Conservation (phyloP, 176 grass and related monocot genomes). For the Olyra latifolia region DNA sequence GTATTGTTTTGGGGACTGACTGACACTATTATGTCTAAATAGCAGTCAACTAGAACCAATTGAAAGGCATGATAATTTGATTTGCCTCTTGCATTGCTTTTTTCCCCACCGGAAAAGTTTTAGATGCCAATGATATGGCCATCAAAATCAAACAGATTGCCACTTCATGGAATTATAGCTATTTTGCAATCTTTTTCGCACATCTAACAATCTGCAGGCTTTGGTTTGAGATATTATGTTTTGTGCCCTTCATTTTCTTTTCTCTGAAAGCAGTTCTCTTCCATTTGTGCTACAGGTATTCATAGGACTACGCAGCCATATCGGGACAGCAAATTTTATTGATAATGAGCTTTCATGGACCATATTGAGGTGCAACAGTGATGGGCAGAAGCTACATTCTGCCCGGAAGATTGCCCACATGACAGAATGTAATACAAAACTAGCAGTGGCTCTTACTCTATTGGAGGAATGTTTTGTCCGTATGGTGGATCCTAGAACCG, state of each 20-base stretch:
- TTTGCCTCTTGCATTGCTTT: background rate
- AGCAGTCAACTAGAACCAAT: slow-evolving; percentile 8
- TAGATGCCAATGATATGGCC: background rate
- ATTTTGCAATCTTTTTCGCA: background rate
- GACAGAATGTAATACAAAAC: slow-evolving; percentile 79
- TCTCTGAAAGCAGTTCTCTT: slow-evolving; percentile 26
- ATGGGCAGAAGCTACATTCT: slow-evolving; percentile 61
- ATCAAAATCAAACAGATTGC: background rate
- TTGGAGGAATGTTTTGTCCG: slow-evolving; percentile 91
- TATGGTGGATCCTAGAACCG: slow-evolving; percentile 85
- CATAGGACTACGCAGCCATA: slow-evolving; percentile 43
- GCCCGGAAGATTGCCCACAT: slow-evolving; percentile 57
- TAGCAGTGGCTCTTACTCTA: slow-evolving; percentile 84
- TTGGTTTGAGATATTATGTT: slow-evolving; percentile 5
- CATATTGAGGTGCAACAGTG: slow-evolving; percentile 79
- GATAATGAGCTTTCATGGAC: slow-evolving; percentile 77
- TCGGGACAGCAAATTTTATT: slow-evolving; percentile 70
- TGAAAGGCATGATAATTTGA: background rate
- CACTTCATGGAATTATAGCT: background rate
- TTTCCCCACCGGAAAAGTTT: background rate
- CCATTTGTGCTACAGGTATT: slow-evolving; percentile 65
- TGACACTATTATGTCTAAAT: background rate
- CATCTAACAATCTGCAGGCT: background rate
- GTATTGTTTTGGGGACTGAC: background rate
- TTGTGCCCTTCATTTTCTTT: slow-evolving; percentile 22